Evolutionary conservation across 495 filamentous ascomycete genomes (phyloP), one percentile per base, ranked within the genome.

Genomic region (Xylaria bambusicola): DNA sequence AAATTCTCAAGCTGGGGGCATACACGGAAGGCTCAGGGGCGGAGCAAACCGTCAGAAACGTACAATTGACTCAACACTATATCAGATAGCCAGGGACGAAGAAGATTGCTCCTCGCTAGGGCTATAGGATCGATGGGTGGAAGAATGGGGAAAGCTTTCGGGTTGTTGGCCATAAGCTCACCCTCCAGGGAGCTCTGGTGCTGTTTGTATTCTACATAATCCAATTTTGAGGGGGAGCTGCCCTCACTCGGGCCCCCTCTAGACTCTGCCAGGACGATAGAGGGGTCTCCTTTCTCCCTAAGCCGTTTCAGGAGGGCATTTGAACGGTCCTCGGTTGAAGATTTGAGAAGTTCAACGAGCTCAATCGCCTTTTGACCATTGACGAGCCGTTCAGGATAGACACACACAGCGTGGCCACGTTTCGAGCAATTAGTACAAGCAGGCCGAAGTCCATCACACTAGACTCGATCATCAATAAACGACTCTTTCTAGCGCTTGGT

Each of bases 141-240:
- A 4, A 60, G 26, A 12, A 17, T 23, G 9, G 61, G 61, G 27
- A 60, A 63, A 0, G 24, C 45, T 36, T 26, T 40, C 10, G 50
- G 27, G 17, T 63, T 35, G 2, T 48, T 48, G 23, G 27, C 24
- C 21, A 45, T 59, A 20, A 63, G 61, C 33, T 63, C 61, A 13
- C 46, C 36, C 48, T 63, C 56, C 13, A 60, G 46, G 7, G 38
- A 33, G 23, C 3, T 50, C 36, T 27, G 42, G 10, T 42, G 35
- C 2, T 21, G n/a, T 31, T 33, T 17, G 13, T 33, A 21, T 26
- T 23, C 31, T 17, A 17, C 15, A 13, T 29, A 33, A 17, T 21
- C 21, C 21, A 2, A 2, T 3, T 5, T 41, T 6, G 35, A 51
- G 20, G 35, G 46, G 0, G 46, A 21, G 21, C 13, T 23, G 3